phyloP scores from a whole-genome alignment of 2,329 filamentous ascomycete species.

The Sporothrix sp. region DNA sequence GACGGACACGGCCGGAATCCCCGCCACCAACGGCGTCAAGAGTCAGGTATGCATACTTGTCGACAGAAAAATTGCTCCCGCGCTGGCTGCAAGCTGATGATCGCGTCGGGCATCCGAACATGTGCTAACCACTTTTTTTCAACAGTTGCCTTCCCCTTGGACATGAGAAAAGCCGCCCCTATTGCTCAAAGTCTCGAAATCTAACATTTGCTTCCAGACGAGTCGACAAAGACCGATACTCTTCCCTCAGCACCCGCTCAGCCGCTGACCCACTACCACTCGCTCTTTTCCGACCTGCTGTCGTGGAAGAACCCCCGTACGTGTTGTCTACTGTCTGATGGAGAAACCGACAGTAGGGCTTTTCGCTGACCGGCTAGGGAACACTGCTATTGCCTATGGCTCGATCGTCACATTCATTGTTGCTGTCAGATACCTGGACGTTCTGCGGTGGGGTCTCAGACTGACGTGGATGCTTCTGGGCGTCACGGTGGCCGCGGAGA shows the following conservation, averaged over 20 bases:
- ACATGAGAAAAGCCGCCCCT: not conserved
- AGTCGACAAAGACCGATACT: no score
- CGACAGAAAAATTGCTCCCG: not conserved
- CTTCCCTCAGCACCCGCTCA: constrained; percentile 40
- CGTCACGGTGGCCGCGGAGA: constrained; percentile 51
- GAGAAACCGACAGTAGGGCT: not conserved
- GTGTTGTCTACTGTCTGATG: constrained; percentile 22
- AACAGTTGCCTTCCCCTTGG: not conserved
- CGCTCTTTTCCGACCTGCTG: constrained; percentile 58
- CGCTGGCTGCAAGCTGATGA: not conserved
- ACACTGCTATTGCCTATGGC: constrained; percentile 55
- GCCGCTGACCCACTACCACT: constrained; percentile 59
- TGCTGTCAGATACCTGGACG: constrained; percentile 54
- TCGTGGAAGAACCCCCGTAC: constrained; percentile 60
- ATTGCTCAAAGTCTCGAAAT: not conserved
- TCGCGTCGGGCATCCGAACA: not conserved
- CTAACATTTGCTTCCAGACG: not conserved
- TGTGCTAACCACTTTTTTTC: not conserved
- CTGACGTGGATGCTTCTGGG: constrained; percentile 53
- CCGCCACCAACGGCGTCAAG: constrained; percentile 37
- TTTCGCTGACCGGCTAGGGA: constrained; percentile 33
- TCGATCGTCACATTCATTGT: constrained; percentile 51
- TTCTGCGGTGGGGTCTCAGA: constrained; percentile 56
- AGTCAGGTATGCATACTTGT: constrained; percentile 41
- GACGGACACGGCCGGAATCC: constrained; percentile 32